Base-by-base conservation (phyloP, 129 eudicot genomes). In the Daucus carota region DNA sequence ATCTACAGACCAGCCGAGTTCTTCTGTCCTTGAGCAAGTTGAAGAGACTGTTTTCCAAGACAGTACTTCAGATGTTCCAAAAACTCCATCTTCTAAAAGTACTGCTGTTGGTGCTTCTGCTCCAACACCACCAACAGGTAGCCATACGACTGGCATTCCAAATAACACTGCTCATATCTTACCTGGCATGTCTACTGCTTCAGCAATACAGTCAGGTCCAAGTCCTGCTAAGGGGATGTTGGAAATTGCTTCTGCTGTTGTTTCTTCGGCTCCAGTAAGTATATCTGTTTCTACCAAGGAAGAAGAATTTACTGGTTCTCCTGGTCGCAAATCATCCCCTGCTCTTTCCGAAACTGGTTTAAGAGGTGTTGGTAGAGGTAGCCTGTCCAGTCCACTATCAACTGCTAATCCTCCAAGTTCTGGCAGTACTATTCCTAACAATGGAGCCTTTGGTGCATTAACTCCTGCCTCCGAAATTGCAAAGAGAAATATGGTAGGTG, bases 31-130 rank as follows among this genome's bases (percentile, higher is more conserved):
- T 57, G 99, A 92, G 73, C 97, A 85, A 80, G 83, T 48, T 18
- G 96, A 86, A 78, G 99, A 91, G 70, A 78, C 83, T 26, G 77
- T 78, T 38, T 78, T 85, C 22, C 97, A 87, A 75, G 99, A 91
- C 72, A 86, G 75, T 80, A 84, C 78, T 46, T 75, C 91, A 62
- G 96, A 95, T 73, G 75, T 75, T 74, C 85, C 92, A 33, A 86
- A 84, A 79, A 89, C 96, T 78, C 97, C 99, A 52, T 87, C 97
- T 44, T 84, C 97, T 72, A 95, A 89, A 84, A 75, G 67, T 81
- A 81, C 78, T 54, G 26, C 80, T 33, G 81, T 79, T 66, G 80
- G 67, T 79, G 78, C 87, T 63, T 86, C 96, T 67, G 81, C 84
- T 77, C 87, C 96, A 73, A 73, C 90, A 73, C 87, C 92, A 50